Base-by-base conservation (phyloP, 805 yeast genomes). In the Candida alai region DNA sequence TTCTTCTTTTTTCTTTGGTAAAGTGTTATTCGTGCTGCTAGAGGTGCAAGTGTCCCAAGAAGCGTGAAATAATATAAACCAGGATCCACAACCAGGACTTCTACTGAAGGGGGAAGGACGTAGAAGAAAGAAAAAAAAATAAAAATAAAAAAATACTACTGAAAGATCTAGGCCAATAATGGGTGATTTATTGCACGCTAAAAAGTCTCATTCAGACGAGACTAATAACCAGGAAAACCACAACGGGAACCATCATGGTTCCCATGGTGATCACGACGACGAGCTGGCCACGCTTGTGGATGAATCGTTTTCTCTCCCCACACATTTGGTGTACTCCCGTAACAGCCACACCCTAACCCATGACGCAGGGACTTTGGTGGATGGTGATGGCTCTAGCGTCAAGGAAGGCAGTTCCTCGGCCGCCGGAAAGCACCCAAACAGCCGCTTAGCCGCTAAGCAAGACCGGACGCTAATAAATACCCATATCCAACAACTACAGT, bases 401-500 rank as follows among this genome's bases (percentile, higher is more conserved):
- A 20, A 27, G 37, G 29, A 23, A 33, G 41, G 19, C 16, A 19
- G 31, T 16, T 27, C 22, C 6, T 20, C 32, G 7, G 16, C 18
- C 11, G 19, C 13, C 10, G 24, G 22, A 20, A 29, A 29, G 25
- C 18, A 20, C n/a, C n/a, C n/a, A n/a, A n/a, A n/a, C n/a, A n/a
- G n/a, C n/a, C n/a, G n/a, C 18, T 20, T 17, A 20, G 14, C 10
- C 30, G 17, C 12, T 24, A 27, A 37, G 37, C 35, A 20, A 32
- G n/a, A n/a, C n/a, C n/a, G n/a, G n/a, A n/a, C n/a, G 30, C 19
- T 66, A n/a, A 48, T 68, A 40, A 63, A 68, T 29, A 65, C 81
- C 1, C 81, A 87, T 34, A 54, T 82, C 20, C 76, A 79, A 39
- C 96, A 89, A 51, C 60, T 82, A 37, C 83, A 76, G 41, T 90